phyloP scores from a whole-genome alignment of 2,329 filamentous ascomycete species.

The Xylaria sp. region DNA sequence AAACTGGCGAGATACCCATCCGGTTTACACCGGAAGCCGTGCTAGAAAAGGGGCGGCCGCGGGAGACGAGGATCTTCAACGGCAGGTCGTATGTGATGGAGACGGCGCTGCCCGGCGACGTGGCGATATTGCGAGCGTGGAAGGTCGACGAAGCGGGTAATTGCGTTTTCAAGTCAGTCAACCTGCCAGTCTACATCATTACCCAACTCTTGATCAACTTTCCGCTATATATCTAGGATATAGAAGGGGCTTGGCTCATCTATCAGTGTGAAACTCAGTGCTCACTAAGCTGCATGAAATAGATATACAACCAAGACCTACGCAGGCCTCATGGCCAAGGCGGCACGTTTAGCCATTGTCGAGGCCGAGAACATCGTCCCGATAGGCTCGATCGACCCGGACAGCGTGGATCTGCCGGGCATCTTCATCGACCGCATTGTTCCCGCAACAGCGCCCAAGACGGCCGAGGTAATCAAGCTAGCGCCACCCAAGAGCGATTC shows the following conservation, averaged over 20 bases:
- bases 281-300: slow-evolving; percentile 11
- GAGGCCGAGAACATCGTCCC: slow-evolving; percentile 88
- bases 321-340: slow-evolving; percentile 82
- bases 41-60: slow-evolving; percentile 71
- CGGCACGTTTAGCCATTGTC: slow-evolving; percentile 80
- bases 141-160: slow-evolving; percentile 83
- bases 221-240: background rate
- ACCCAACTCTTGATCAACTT: background rate
- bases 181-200: no score
- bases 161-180: slow-evolving; percentile 75
- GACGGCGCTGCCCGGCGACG: slow-evolving; percentile 78
- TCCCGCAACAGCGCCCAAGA: slow-evolving; percentile 75
- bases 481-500: slow-evolving; percentile 55
- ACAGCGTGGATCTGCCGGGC: slow-evolving; percentile 81
- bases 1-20: slow-evolving; percentile 75
- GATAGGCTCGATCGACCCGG: slow-evolving; percentile 76
- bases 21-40: slow-evolving; percentile 69
- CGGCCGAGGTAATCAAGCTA: slow-evolving; percentile 75
- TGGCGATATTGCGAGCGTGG: slow-evolving; percentile 80
- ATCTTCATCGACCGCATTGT: slow-evolving; percentile 87
- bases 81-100: slow-evolving; percentile 82
- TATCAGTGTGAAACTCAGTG: background rate
- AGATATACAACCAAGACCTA: slow-evolving; percentile 80
- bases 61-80: slow-evolving; percentile 78
- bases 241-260: background rate